Percentiles rank a stretch among this genome's conserved stretches.
phyloP scores from a whole-genome alignment of 176 grass and related monocot genomes.

The Oryza brachyantha region DNA sequence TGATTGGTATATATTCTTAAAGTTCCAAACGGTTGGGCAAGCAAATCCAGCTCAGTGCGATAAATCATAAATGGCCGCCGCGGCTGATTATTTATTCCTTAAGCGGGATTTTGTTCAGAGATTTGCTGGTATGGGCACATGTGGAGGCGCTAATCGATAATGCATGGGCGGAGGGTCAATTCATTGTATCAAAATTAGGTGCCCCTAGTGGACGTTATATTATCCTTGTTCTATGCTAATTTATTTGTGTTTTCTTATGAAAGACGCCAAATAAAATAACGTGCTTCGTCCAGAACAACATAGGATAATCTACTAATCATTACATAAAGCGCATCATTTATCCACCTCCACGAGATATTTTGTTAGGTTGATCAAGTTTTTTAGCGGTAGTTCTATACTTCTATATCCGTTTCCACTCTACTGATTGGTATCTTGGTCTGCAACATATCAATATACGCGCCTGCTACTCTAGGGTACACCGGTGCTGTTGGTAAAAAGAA shows the following conservation, averaged over 20 bases:
- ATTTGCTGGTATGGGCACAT: conserved; percentile 36
- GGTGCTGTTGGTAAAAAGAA: too few species aligned
- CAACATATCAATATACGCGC: too few species aligned
- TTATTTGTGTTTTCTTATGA: neutral
- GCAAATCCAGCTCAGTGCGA: neutral
- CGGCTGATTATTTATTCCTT: neutral
- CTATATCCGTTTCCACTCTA: neutral
- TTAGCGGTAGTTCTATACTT: neutral
- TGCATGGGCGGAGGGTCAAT: conserved; percentile 16
- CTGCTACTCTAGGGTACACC: too few species aligned
- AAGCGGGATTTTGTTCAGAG: neutral
- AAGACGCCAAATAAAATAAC: neutral
- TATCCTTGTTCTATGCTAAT: neutral
- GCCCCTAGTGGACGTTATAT: neutral
- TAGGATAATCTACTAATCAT: neutral
- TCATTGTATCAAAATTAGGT: conserved; percentile 23
- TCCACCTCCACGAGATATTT: neutral
- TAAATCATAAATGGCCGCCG: neutral
- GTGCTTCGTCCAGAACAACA: neutral
- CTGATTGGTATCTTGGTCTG: neutral
- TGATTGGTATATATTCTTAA: too few species aligned
- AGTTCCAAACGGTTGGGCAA: neutral
- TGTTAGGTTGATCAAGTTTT: neutral
- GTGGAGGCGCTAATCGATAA: conserved; percentile 17
- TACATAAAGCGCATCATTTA: neutral